Evolutionary conservation across 202 grass and related monocot species (phyloP).

Genomic region (Tripidium arundinaceum): DNA sequence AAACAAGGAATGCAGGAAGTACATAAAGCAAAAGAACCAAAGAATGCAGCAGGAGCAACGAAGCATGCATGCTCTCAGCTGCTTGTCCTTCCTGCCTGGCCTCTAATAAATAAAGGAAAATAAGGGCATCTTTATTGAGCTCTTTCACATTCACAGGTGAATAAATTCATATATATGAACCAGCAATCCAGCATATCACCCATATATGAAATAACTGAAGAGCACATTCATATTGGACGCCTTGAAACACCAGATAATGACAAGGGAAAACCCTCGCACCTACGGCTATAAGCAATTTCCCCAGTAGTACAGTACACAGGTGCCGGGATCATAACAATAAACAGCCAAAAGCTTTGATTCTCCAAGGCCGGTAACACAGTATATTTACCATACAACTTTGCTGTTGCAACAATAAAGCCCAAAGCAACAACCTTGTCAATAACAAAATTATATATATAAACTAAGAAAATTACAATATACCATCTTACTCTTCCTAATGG

Average conservation of each 20-base stretch:
- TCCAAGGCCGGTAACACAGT: background rate
- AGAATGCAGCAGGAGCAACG: background rate
- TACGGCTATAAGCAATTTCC: background rate
- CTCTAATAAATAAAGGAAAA: background rate
- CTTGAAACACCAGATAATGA: background rate
- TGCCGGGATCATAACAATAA: background rate
- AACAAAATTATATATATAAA: slow-evolving; percentile 34
- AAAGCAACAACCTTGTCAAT: slow-evolving; percentile 32
- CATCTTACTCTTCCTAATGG: slow-evolving; percentile 32
- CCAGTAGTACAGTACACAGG: background rate
- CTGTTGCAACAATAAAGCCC: slow-evolving; percentile 31
- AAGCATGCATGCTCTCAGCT: background rate
- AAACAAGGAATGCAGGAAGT: background rate
- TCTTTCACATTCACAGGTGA: background rate
- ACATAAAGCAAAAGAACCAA: background rate
- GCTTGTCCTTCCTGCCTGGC: background rate
- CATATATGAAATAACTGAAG: background rate
- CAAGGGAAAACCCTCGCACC: background rate
- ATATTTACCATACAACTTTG: slow-evolving; percentile 56
- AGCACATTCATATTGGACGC: background rate
- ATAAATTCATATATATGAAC: background rate
- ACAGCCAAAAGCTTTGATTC: background rate
- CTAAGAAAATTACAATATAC: slow-evolving; percentile 39
- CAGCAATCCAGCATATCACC: background rate
- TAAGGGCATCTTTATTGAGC: background rate